phyloP scores from a whole-genome alignment of 108 stramenopile species.

The Cyclotella choctawhatcheeana region DNA sequence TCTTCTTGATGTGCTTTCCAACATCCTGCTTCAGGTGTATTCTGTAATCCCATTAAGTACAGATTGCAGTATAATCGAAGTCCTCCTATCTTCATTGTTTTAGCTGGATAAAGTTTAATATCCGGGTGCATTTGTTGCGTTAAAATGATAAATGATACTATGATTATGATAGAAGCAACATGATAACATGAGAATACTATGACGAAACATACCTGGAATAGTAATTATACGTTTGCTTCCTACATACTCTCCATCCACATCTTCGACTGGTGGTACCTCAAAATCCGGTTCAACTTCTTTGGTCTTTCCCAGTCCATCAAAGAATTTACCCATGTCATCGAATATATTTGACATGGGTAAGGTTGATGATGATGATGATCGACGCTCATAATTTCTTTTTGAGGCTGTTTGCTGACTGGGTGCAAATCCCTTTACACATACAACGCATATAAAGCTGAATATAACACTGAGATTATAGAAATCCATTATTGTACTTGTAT shows the following conservation, averaged over 20 bases:
- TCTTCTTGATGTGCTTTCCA: conserved; percentile 75
- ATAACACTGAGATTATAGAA: no score
- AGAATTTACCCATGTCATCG: conserved; percentile 50
- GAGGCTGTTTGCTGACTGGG: no score
- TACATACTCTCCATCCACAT: conserved; percentile 43
- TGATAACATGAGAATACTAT: neutral
- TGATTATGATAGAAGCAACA: neutral
- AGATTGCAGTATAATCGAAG: conserved; percentile 71
- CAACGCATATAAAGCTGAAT: no score
- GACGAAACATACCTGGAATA: conserved; percentile 43
- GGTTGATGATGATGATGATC: no score
- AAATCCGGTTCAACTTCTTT: conserved; percentile 11
- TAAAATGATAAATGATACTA: no score
- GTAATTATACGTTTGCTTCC: conserved; percentile 50
- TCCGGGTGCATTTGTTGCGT: no score
- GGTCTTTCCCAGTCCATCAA: conserved; percentile 30
- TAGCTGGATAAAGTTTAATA: conserved; percentile 28
- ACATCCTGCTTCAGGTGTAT: conserved; percentile 70
- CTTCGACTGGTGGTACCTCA: conserved; percentile 13
- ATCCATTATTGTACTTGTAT: no score
- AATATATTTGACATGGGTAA: conserved; percentile 14
- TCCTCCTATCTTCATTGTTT: conserved; percentile 83
- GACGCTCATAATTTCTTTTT: no score
- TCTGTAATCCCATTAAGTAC: conserved; percentile 82
- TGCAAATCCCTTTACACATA: no score